phyloP scores from a whole-genome alignment of 2,329 filamentous ascomycete species.

The Anthostomella pinea region DNA sequence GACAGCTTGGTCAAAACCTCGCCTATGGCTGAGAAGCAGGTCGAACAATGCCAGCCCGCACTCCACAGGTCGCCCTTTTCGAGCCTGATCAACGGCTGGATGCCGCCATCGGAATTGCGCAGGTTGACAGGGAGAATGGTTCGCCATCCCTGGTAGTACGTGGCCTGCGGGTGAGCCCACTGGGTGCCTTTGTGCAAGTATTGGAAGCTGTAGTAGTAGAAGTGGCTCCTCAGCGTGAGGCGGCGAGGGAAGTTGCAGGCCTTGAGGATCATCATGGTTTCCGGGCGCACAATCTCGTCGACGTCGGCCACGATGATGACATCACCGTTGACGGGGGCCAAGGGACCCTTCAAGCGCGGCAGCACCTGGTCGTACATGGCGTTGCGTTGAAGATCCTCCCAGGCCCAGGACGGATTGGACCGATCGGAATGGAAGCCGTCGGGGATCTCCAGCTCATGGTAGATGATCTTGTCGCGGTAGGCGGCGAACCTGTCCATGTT shows the following conservation, averaged over 20 bases:
- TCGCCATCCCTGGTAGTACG: conserved; percentile 46
- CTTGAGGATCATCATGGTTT: conserved; percentile 46
- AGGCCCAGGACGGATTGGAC: conserved; percentile 41
- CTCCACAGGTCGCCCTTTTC: conserved; percentile 46
- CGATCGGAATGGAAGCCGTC: conserved; percentile 37
- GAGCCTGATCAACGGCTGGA: conserved; percentile 36
- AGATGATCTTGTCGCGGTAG: conserved; percentile 60
- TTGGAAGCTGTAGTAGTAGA: conserved; percentile 59
- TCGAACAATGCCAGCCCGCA: conserved; percentile 61
- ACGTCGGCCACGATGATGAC: conserved; percentile 59
- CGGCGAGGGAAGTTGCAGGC: conserved; percentile 51
- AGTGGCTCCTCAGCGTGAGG: conserved; percentile 48
- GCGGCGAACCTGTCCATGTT: conserved; percentile 50
- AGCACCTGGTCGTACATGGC: conserved; percentile 58
- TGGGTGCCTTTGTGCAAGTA: conserved; percentile 44
- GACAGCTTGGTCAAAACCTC: conserved; percentile 55
- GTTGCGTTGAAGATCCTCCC: conserved; percentile 50
- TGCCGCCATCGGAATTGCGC: conserved; percentile 44
- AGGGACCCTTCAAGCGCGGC: conserved; percentile 40
- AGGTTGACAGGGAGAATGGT: conserved; percentile 55
- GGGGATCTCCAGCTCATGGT: conserved; percentile 50
- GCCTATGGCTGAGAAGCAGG: conserved; percentile 55
- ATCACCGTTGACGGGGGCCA: conserved; percentile 46
- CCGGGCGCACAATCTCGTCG: conserved; percentile 57
- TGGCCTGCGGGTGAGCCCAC: conserved; percentile 61